phyloP scores from a whole-genome alignment of 768 basidiomycete species.

The Punctularia strigosozonata region DNA sequence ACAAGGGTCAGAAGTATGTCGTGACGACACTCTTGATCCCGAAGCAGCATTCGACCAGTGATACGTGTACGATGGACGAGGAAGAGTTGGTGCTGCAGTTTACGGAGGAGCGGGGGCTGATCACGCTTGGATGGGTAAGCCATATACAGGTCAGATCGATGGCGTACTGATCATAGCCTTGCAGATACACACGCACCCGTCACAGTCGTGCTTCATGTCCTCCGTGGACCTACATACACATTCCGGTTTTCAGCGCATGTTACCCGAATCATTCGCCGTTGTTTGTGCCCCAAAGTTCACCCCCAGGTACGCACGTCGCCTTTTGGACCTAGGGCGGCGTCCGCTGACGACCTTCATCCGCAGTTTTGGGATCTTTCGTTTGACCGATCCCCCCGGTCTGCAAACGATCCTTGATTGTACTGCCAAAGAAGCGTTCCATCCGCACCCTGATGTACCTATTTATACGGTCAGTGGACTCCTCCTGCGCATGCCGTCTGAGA shows the following conservation, averaged over 20 bases:
- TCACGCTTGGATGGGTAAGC: slow-evolving; percentile 87
- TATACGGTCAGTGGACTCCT: slow-evolving; percentile 56
- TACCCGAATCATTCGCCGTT: slow-evolving; percentile 87
- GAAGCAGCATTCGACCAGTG: slow-evolving; percentile 78
- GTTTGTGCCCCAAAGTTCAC: slow-evolving; percentile 77
- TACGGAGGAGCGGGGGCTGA: slow-evolving; percentile 67
- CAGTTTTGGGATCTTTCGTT: slow-evolving; percentile 81
- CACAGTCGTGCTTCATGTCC: slow-evolving; percentile 92
- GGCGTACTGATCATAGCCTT: slow-evolving; percentile 1
- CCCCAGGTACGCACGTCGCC: slow-evolving; percentile 43
- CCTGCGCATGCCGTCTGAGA: not conserved
- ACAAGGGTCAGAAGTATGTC: slow-evolving; percentile 42
- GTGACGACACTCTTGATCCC: slow-evolving; percentile 83
- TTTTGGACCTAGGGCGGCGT: slow-evolving; percentile 1
- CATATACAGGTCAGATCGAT: no score
- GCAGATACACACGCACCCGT: slow-evolving; percentile 88
- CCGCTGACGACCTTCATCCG: not conserved
- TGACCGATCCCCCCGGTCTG: slow-evolving; percentile 82
- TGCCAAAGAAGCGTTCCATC: slow-evolving; percentile 73
- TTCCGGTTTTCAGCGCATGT: slow-evolving; percentile 78
- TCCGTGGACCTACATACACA: slow-evolving; percentile 91
- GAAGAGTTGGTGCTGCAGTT: slow-evolving; percentile 82
- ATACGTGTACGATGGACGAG: slow-evolving; percentile 89
- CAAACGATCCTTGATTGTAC: slow-evolving; percentile 57
- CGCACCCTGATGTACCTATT: slow-evolving; percentile 73